Evolutionary conservation across 495 filamentous ascomycete species (phyloP), one percentile per base, ranked within the genome.

Genomic region (Umbilicaria muhlenbergii): DNA sequence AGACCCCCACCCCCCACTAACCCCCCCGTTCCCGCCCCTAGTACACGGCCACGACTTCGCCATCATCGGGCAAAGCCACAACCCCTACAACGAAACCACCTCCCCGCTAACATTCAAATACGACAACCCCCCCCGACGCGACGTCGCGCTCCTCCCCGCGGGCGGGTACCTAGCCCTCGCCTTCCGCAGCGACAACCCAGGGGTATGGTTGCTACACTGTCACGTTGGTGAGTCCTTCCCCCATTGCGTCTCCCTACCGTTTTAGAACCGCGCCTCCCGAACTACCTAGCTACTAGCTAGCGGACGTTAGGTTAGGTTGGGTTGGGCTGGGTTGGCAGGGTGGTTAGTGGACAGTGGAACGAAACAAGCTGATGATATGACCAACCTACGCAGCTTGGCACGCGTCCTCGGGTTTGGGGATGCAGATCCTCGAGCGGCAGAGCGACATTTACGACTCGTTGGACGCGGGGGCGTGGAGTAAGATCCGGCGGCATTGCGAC

Each of bases 121-220:
- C 33, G 36, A 42, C n/a, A 73, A 74, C 42, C 69, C 73, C 5
- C 59, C 67, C 6, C 62, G 73, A 15, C 62, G 73, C 16, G 73
- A 77, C 44, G 65, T 68, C 5, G 71, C 68, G 3, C 54, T 71
- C 47, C 51, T 78, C 0, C 64, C 64, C 3, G 35, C 49, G 0
- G 44, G 39, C 17, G 73, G 74, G 2, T 67, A 66, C 38, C 46
- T 75, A 11, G 65, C 67, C 11, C 60, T 77, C 7, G 73, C 58
- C 11, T 75, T 74, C 51, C 55, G 63, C 57, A 65, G 67, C 16
- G 71, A 77, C 45, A 77, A 77, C 47, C 70, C 70, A 7, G 71
- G 72, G 7, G 56, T 64, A 1, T 78, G 74, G 74, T 55, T 70
- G 7, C 54, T 74, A 41, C 73, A 78, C 46, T 77, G 74, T 56